Evolutionary conservation across 2,329 filamentous ascomycete genomes (phyloP), one percentile per base, ranked within the genome.

Genomic region (Podosphaera xanthii): DNA sequence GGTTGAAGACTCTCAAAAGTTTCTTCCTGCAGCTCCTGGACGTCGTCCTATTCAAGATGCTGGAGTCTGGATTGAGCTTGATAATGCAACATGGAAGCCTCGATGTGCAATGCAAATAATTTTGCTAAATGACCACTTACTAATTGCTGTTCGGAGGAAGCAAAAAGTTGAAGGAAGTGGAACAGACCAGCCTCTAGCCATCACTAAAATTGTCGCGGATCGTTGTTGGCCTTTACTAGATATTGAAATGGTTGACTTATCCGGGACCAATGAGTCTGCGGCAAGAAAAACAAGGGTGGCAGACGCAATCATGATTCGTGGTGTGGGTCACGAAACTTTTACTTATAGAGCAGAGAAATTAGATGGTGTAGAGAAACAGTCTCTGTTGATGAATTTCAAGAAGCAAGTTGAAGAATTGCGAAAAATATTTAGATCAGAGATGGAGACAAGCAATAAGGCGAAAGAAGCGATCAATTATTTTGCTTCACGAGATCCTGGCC

Each of bases 1-100:
- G 50, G 87, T 98, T n/a, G 92, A 97, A 70, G 91, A 91, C 1
- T 95, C 90, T 8, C 92, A 98, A 68, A 97, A 97, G 70, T 98
- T 94, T 67, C 75, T 98, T 9, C 92, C 92, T 12, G 92, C 90
- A 59, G 79, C 89, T 30, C 82, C 86, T 30, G 91, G 90, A n/a
- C 83, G 92, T 46, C 94, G 96, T 69, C 89, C 98, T 53, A 81
- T 97, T 1, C 83, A 94, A 70, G 91, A 97, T 70, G 94, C 89
- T 3, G 86, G 87, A 0, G 80, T 85, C 55, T 98, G 92, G 92
- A 86, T 97, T 61, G 91, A 98, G 72, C 76, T 98, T 62, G 94
- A 98, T 71, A 94, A 92, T 63, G 92, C 92, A 9, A 98, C 92
- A 0, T 97, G 94, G 82, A 96, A 95, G 71, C 87, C 91, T 3